These are phyloP conservation scores for Centaurea solstitialis DNA, from an alignment of 129 eudicot species.

Conservation along the genomic window DNA sequence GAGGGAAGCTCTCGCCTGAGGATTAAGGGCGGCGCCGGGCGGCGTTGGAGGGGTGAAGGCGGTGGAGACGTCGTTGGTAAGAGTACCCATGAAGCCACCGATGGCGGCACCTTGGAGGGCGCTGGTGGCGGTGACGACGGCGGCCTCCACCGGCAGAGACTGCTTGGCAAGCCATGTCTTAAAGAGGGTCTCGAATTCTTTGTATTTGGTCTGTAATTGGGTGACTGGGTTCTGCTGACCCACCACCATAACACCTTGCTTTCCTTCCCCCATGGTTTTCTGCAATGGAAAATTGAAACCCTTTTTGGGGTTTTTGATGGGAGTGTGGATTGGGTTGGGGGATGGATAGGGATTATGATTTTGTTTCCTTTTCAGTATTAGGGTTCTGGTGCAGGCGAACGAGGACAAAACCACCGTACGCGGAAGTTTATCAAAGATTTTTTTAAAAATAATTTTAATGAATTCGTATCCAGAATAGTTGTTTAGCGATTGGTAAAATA, in stretches of 20 bases:
- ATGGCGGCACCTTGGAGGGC: conserved; percentile 66
- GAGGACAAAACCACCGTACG: background rate
- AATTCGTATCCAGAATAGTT: too few relatives aligned
- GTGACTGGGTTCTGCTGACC: conserved; percentile 36
- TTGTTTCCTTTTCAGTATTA: background rate
- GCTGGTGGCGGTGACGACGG: conserved; percentile 57
- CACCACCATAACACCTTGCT: conserved; percentile 31
- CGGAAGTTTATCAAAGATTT: background rate
- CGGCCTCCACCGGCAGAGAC: conserved; percentile 62
- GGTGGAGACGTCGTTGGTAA: conserved; percentile 42
- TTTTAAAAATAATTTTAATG: too few relatives aligned
- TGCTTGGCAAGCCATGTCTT: conserved; percentile 59
- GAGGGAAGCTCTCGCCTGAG: conserved; percentile 56
- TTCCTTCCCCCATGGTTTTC: conserved; percentile 40
- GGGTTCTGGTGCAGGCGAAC: background rate
- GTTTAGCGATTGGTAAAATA: too few relatives aligned
- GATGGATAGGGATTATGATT: background rate
- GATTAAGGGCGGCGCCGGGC: conserved; percentile 28
- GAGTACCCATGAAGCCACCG: conserved; percentile 60
- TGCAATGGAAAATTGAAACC: background rate
- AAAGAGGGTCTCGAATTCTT: conserved; percentile 48
- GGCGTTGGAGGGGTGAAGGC: conserved; percentile 41
- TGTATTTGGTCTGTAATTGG: conserved; percentile 43
- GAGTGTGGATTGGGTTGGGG: conserved; percentile 9
- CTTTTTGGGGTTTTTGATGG: background rate